Evolutionary conservation across 192 early-diverging fungal genomes (phyloP).

Genomic region (Podila horticola): DNA sequence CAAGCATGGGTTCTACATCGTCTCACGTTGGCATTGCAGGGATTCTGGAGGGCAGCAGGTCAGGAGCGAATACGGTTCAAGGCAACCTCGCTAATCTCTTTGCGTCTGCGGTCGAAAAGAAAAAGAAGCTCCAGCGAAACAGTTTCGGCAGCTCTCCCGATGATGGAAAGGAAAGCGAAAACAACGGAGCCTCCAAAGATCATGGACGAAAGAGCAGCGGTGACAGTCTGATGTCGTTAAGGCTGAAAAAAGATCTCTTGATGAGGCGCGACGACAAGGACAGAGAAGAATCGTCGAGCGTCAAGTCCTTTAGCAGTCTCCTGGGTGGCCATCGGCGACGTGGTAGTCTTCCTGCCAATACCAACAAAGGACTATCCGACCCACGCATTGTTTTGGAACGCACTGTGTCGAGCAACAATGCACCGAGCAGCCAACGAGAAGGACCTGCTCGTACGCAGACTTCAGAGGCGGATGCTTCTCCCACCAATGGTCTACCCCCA

Average conservation of each 20-base stretch:
- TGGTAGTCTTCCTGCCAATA: constrained; percentile 8
- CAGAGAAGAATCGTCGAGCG: constrained; percentile 12
- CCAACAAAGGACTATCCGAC: neutral
- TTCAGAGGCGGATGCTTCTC: no score
- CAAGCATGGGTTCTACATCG: constrained; percentile 10
- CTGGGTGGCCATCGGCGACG: constrained; percentile 11
- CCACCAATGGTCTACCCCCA: neutral
- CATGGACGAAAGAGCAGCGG: constrained; percentile 35
- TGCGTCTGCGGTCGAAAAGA: constrained; percentile 16
- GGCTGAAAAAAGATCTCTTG: constrained; percentile 31
- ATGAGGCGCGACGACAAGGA: constrained; percentile 21
- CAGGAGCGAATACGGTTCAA: constrained; percentile 17
- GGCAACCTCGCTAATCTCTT: constrained; percentile 35
- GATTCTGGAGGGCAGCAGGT: constrained; percentile 26
- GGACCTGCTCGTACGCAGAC: neutral
- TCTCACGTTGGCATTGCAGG: constrained; percentile 42
- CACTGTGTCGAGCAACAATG: constrained; percentile 9
- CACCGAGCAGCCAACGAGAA: neutral
- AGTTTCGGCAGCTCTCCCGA: neutral
- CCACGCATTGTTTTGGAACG: neutral
- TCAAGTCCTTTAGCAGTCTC: neutral
- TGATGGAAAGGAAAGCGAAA: neutral
- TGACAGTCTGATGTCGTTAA: constrained; percentile 23
- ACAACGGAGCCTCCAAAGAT: neutral
- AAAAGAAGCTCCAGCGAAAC: constrained; percentile 9